Evolutionary conservation across 2,329 filamentous ascomycete species (phyloP).

Genomic region (Calonectria hawksworthii): DNA sequence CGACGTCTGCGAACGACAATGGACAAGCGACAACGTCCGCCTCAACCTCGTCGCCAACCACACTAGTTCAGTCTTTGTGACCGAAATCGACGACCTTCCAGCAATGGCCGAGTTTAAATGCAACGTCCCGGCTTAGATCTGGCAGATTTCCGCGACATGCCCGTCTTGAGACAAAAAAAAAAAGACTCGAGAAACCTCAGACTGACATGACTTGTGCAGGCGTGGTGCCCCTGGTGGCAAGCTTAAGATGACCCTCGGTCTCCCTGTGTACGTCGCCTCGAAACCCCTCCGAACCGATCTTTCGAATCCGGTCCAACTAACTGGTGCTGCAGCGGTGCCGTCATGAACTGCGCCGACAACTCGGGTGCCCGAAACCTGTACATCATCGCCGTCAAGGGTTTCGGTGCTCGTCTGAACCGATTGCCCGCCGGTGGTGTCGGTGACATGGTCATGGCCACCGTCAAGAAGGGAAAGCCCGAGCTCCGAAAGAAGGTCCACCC

Average conservation of each 20-base stretch:
- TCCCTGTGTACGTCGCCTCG: constrained; percentile 86
- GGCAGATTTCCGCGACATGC: constrained; percentile 38
- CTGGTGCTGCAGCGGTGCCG: constrained; percentile 81
- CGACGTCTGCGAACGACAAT: constrained; percentile 10
- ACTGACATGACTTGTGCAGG: constrained; percentile 60
- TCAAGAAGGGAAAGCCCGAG: constrained; percentile 99
- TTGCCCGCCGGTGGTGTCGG: constrained; percentile 97
- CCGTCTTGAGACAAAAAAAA: constrained; percentile 9
- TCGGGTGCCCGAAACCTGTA: constrained; percentile 98
- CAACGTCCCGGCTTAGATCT: constrained; percentile 22
- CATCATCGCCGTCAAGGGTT: constrained; percentile 99
- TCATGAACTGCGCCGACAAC: constrained; percentile 99
- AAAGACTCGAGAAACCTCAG: constrained; percentile 1
- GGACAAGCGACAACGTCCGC: constrained; percentile 3
- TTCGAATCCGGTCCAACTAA: constrained; percentile 36
- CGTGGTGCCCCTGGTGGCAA: constrained; percentile 99
- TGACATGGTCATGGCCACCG: constrained; percentile 99
- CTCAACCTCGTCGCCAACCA: background rate
- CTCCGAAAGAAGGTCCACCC: constrained; percentile 99
- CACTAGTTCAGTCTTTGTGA: background rate
- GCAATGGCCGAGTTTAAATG: constrained; percentile 1
- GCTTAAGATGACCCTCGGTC: constrained; percentile 99
- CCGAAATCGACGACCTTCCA: background rate
- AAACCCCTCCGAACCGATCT: constrained; percentile 21
- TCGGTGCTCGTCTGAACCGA: constrained; percentile 97